Base-by-base conservation (phyloP, 1,284 basidiomycete species). In the Sanguinoderma infundibulare region DNA sequence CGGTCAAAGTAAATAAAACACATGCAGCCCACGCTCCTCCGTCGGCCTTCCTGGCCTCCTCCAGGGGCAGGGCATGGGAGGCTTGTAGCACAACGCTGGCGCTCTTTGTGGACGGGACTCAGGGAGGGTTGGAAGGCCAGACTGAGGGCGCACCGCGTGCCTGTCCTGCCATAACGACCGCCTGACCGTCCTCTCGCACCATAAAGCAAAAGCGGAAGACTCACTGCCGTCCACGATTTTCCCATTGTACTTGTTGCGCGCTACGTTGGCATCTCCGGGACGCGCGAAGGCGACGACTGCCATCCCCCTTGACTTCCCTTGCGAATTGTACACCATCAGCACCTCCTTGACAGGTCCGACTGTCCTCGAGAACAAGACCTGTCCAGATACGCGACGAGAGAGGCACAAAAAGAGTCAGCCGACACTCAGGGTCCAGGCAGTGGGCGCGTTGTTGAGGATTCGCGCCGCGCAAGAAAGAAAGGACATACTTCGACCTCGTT, bases 351-450 rank as follows among this genome's bases (percentile, higher is more conserved):
- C 72, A 0, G 90, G 88, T 1, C 90, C 90, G 34, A 92, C 81
- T 0, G 90, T 92, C 74, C 87, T 90, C 61, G 77, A 81, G 73
- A 92, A 91, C 53, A 92, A 76, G 39, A 89, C 85, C 90, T 92
- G 67, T 49, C 22, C 24, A 61, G n/a, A 22, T 8, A 51, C 15
- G 36, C 36, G 20, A 40, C n/a, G 24, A 42, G n/a, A 39, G 8
- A 15, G 15, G 15, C 7, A 35, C 20, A 35, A 26, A 36, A 17
- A 24, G 5, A 5, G 54, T 60, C 26, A 56, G 59, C 54, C 49
- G 24, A 30, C 28, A 32, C 20, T 40, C 51, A 42, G 32, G 7
- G n/a, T 24, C 49, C 20, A 36, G 49, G 22, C 20, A 20, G 24
- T 36, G 30, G 17, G 17, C 46, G 52, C 53, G 34, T n/a, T n/a